Conservation (phyloP, 208 protist genomes). For the Entamoeba invadens region DNA sequence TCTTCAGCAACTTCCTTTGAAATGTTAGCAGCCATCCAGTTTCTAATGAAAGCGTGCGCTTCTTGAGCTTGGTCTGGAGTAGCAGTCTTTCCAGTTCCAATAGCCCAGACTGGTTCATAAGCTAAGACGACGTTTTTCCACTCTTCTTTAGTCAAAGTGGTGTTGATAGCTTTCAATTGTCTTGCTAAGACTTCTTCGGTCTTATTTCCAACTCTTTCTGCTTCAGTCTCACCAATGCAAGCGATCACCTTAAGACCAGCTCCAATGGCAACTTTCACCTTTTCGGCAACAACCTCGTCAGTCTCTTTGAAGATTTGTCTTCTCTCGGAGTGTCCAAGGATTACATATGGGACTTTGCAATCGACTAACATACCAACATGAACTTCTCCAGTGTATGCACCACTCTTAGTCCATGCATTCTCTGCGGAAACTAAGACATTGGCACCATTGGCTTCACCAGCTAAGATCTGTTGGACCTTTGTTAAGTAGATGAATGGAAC, state of each 20-base stretch:
- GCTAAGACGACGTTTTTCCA: conserved; percentile 78
- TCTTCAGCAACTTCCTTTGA: conserved; percentile 58
- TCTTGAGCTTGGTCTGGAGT: conserved; percentile 77
- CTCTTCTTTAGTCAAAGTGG: conserved; percentile 6
- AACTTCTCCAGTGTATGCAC: conserved; percentile 24
- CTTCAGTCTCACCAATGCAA: conserved; percentile 81
- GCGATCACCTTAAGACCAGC: conserved; percentile 71
- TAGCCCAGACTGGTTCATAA: conserved; percentile 97
- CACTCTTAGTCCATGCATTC: not conserved
- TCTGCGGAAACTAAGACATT: conserved; percentile 18
- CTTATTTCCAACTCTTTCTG: conserved; percentile 64
- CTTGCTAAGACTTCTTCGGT: conserved; percentile 64
- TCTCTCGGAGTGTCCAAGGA: conserved; percentile 88
- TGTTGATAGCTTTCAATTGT: conserved; percentile 65
- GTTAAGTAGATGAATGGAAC: conserved; percentile 16
- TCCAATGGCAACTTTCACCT: conserved; percentile 56
- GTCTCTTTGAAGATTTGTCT: conserved; percentile 53
- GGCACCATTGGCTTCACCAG: not conserved
- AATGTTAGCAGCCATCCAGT: conserved; percentile 63
- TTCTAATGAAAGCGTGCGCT: conserved; percentile 62
- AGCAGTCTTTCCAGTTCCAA: conserved; percentile 86
- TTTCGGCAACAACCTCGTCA: conserved; percentile 61
- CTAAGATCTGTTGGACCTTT: not conserved
- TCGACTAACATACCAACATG: conserved; percentile 69
- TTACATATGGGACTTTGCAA: conserved; percentile 65